These are phyloP conservation scores for Fraxinus pennsylvanica DNA, from an alignment of 257 asterid species.

Conservation along the genomic window DNA sequence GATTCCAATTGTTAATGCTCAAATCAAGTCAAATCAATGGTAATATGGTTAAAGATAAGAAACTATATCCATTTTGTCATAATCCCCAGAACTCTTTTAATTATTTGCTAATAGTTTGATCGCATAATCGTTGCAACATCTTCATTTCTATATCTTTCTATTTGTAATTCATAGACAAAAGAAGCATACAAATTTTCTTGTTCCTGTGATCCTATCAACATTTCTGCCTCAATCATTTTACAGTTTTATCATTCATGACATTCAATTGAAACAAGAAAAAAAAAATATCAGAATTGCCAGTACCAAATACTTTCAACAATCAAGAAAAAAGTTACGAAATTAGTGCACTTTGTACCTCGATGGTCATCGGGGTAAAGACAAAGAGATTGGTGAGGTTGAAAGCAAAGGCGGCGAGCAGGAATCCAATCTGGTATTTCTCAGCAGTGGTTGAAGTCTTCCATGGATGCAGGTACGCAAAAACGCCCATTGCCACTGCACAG, in stretches of 20 bases:
- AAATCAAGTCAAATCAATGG: not conserved
- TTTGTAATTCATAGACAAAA: not conserved
- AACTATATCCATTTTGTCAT: not conserved
- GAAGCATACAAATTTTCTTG: not conserved
- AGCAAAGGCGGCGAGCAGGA: conserved; percentile 74
- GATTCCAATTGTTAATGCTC: not conserved
- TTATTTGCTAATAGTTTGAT: not conserved
- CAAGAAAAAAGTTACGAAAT: not conserved
- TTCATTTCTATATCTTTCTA: not conserved
- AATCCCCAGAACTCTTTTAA: not conserved
- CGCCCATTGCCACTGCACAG: conserved; percentile 75
- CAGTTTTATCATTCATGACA: not conserved
- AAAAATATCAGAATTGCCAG: not conserved
- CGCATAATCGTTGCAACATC: not conserved
- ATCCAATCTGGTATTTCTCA: conserved; percentile 87
- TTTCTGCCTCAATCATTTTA: not conserved
- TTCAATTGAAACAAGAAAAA: not conserved
- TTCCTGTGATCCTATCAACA: not conserved
- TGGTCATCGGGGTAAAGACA: conserved; percentile 92
- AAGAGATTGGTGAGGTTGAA: conserved; percentile 91
- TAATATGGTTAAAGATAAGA: not conserved
- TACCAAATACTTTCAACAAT: not conserved
- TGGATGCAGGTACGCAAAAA: conserved; percentile 89
- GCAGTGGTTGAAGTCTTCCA: conserved; percentile 77
- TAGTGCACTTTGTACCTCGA: conserved; percentile 56